Evolutionary conservation across 345 rosid genomes (phyloP).

Genomic region (Firmiana major): DNA sequence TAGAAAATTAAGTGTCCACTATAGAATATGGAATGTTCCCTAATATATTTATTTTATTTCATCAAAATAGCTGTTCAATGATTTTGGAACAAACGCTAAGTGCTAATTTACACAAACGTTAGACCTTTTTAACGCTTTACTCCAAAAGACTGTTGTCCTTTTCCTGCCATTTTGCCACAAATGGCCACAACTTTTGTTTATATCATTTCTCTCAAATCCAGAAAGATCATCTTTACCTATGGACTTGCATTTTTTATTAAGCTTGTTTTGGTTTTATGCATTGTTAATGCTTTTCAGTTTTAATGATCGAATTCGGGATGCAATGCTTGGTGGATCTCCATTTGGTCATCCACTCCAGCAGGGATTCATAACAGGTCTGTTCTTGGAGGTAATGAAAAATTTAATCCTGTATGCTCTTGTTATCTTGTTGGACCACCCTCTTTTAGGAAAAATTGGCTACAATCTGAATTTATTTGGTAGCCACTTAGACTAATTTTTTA

Average conservation of each 20-base stretch:
- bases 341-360: conserved; percentile 97
- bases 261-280: background rate
- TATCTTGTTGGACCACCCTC: background rate
- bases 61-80: background rate
- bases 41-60: background rate
- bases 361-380: conserved; percentile 85
- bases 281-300: conserved; percentile 51
- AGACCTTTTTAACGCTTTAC: background rate
- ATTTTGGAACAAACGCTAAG: background rate
- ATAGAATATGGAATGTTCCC: background rate
- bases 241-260: background rate
- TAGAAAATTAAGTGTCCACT: background rate
- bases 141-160: background rate
- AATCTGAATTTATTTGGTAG: background rate
- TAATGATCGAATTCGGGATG: conserved; percentile 96
- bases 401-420: background rate
- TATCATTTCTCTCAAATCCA: background rate
- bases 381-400: conserved; percentile 56
- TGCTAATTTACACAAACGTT: background rate
- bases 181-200: background rate
- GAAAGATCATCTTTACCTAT: background rate
- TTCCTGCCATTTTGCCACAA: background rate
- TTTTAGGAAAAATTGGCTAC: background rate
- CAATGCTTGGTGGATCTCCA: conserved; percentile 96
- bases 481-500: background rate